These are phyloP conservation scores for Xerocomus minutiporus DNA, from an alignment of 1,284 basidiomycete genomes.

Conservation along the genomic window DNA sequence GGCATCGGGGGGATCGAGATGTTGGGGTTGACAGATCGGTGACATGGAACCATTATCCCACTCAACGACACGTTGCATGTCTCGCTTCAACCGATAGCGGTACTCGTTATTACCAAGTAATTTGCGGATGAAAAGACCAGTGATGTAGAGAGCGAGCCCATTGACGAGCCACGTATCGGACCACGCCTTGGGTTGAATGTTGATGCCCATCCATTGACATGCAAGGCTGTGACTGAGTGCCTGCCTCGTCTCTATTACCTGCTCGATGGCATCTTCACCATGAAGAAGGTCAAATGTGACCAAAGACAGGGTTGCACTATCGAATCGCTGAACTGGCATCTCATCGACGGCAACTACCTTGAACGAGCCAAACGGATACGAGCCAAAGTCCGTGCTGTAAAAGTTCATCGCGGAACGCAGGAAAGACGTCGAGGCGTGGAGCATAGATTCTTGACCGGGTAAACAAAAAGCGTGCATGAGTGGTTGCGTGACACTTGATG, in stretches of 20 bases:
- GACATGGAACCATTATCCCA: slow-evolving; percentile 88
- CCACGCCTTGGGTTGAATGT: slow-evolving; percentile 92
- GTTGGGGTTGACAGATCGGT: slow-evolving; percentile 89
- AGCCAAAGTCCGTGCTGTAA: slow-evolving; percentile 89
- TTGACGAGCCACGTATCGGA: slow-evolving; percentile 96
- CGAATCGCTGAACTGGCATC: slow-evolving; percentile 73
- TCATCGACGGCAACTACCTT: slow-evolving; percentile 96
- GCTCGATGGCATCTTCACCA: slow-evolving; percentile 88
- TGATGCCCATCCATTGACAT: slow-evolving; percentile 96
- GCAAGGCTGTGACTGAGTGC: slow-evolving; percentile 84
- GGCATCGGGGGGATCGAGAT: slow-evolving; percentile 78
- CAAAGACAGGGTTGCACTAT: slow-evolving; percentile 81
- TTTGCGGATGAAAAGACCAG: slow-evolving; percentile 83
- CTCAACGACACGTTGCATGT: slow-evolving; percentile 90
- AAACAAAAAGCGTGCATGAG: slow-evolving; percentile 91
- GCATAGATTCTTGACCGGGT: slow-evolving; percentile 76
- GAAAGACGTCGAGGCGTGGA: slow-evolving; percentile 68
- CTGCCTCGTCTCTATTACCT: slow-evolving; percentile 88
- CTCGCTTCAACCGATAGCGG: slow-evolving; percentile 91
- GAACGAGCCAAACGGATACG: slow-evolving; percentile 94
- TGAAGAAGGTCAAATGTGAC: slow-evolving; percentile 83
- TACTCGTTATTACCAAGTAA: slow-evolving; percentile 97
- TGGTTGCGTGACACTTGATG: slow-evolving; percentile 70
- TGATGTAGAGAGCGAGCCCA: slow-evolving; percentile 88
- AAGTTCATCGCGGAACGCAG: slow-evolving; percentile 89